Evolutionary conservation across 2,329 filamentous ascomycete species (phyloP), one percentile per base, ranked within the genome.

Genomic region (Scedosporium aurantiacum): DNA sequence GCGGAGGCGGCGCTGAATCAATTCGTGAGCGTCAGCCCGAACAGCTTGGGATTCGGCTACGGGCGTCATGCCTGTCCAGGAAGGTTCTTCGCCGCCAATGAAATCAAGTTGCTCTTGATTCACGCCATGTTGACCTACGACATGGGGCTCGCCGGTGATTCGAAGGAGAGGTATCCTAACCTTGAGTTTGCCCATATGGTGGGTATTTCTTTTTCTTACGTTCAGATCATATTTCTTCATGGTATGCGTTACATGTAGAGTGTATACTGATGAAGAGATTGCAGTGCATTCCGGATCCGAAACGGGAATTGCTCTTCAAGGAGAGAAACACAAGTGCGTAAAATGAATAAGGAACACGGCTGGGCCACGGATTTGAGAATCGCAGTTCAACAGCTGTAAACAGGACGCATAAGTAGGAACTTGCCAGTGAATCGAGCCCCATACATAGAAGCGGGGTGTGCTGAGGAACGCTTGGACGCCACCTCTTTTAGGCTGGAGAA

Each of bases 81-180:
- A 0, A 71, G 76, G 0, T 78, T 78, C 71, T 78, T 78, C 63
- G 76, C 76, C 8, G 69, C 69, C 25, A 73, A 76, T 63, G 74
- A 78, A 69, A 75, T 78, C 68, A 78, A 79, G 67, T 67, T 78
- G 64, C 72, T 78, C 18, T 64, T 79, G 14, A 72, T 74, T 1
- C 67, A 74, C 55, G 67, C 75, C 3, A 64, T 78, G 52, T 73
- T 78, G 0, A 73, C 70, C 28, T 77, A 77, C 64, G 75, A 78
- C 23, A 63, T 74, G 58, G 65, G 64, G 59, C 67, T 73, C 16
- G 63, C 58, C 5, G 71, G 68, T 2, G 71, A 69, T 54, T n/a
- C 32, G n/a, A 41, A 45, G 21, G 57, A 58, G 32, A 58, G 57
- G 37, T 58, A 58, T 43, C 57, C 57, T 32, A 58, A 58, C 57